Base-by-base conservation (phyloP, 352 stramenopile genomes). In the Globisporangium viniferum region DNA sequence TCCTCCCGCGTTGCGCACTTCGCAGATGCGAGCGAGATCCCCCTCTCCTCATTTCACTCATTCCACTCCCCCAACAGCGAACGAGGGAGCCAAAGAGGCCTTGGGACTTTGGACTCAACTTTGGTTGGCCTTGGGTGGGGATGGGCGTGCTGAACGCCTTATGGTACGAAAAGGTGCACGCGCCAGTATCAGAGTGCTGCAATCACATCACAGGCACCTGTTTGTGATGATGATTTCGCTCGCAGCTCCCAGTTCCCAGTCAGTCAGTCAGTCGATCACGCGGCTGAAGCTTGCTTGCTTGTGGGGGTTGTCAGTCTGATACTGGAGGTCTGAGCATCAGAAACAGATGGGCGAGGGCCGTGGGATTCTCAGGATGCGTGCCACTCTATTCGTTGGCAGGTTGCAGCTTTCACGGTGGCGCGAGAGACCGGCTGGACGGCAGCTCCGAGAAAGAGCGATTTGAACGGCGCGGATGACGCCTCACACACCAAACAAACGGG, bases 311-410 rank as follows among this genome's bases (percentile, higher is more conserved):
- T 24, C 24, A 8, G 39, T 49, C 41, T 49, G 41, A 49, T 49
- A 49, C 41, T 49, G 41, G 41, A n/a, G 39, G 0, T 20, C 39
- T 20, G 20, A 48, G 6, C 41, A 49, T 7, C 15, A 49, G 41
- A n/a, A 51, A 51, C 44, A 51, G 44, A 51, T 24, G 44, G 44
- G 18, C 18, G 44, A 2, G 5, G 41, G n/a, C 6, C 5, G 46
- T 66, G 60, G 46, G 8, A 66, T 27, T 15, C 1, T 2, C 49
- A 1, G 22, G 44, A 8, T 24, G n/a, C 12, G 33, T 69, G 55
- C 56, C 64, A 69, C 64, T 69, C 29, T 64, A 69, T 69, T 69
- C 64, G 64, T 69, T 59, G 55, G 64, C 64, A 69, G 36, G 24
- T 41, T 49, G 64, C 55, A 64, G 64, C 63, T 56, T 62, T 36